Conservation (phyloP, 805 yeast species). For the Brettanomyces bruxellensis region DNA sequence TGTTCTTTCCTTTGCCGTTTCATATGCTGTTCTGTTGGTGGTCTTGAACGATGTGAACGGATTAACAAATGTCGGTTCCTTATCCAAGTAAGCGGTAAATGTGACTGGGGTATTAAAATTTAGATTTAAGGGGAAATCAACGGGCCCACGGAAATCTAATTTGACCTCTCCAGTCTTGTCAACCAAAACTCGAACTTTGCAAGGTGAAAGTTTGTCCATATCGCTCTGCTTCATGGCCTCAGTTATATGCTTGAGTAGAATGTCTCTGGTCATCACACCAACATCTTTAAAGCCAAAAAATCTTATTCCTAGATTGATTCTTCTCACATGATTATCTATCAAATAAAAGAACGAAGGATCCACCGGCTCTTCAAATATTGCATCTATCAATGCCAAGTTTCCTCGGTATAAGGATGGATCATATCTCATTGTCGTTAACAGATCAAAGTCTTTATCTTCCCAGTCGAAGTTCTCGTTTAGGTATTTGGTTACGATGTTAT, state of each 20-base stretch:
- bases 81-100: conserved; percentile 61
- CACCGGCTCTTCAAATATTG: conserved; percentile 15
- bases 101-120: conserved; percentile 6
- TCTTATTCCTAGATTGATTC: conserved; percentile 44
- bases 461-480: background rate
- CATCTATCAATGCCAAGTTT: conserved; percentile 15
- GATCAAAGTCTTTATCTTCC: conserved; percentile 29
- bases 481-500: background rate
- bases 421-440: conserved; percentile 66
- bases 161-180: conserved; percentile 20
- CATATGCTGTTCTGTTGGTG: conserved; percentile 58
- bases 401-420: conserved; percentile 47
- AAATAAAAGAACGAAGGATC: conserved; percentile 43
- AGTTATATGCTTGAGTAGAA: conserved; percentile 34
- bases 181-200: conserved; percentile 40
- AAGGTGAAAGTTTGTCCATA: conserved; percentile 25
- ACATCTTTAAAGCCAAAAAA: conserved; percentile 40
- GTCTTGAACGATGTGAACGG: conserved; percentile 88
- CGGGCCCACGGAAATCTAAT: conserved; percentile 22
- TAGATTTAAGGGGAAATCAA: conserved; percentile 1
- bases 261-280: conserved; percentile 26
- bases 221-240: conserved; percentile 20
- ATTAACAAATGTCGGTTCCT: conserved; percentile 42
- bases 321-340: conserved; percentile 51
- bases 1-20: conserved; percentile 45